Evolutionary conservation across 768 basidiomycete genomes (phyloP), one percentile per base, ranked within the genome.

Genomic region (Suillus sp.): DNA sequence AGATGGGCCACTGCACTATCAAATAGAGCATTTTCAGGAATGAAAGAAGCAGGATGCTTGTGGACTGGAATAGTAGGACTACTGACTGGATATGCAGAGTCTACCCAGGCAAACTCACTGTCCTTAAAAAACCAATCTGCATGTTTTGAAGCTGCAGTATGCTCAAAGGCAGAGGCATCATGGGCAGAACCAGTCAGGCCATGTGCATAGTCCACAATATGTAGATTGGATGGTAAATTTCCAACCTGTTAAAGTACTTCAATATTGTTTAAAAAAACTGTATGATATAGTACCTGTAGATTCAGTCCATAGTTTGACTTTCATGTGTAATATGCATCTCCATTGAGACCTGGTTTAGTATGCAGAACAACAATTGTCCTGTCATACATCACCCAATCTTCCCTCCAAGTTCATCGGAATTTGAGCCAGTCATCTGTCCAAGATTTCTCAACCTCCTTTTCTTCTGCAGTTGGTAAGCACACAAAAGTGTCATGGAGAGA

Each of bases 321-420:
- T 9, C 74, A 61, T 8, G 77, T 74, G 55, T 69, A 77, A 61
- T 78, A 79, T 18, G 71, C 74, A 66, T 76, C 74, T 7, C 78
- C 74, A 59, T 78, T 68, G 13, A 67, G 35, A 0, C 68, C 69
- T 42, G 74, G 75, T 37, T 74, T 74, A 9, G 54, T 25, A 47
- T 67, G 72, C 1, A 76, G 68, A 8, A 69, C 67, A 22, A 78
- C 69, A 61, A 74, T 74, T 3, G 74, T 78, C 1, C 77, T 75
- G 67, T 78, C 75, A 57, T 76, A 75, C 69, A 75, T 77, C 1
- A 77, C 35, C 68, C 71, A 79, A 4, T 77, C 78, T 13, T 79
- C 77, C 25, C 72, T 59, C 77, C 75, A 78, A 6, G 66, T 14
- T 20, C 74, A 73, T 34, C 43, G 20, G 51, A 75, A 78, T 1